Base-by-base conservation (phyloP, 768 basidiomycete species). In the Amanita subjunquillea region DNA sequence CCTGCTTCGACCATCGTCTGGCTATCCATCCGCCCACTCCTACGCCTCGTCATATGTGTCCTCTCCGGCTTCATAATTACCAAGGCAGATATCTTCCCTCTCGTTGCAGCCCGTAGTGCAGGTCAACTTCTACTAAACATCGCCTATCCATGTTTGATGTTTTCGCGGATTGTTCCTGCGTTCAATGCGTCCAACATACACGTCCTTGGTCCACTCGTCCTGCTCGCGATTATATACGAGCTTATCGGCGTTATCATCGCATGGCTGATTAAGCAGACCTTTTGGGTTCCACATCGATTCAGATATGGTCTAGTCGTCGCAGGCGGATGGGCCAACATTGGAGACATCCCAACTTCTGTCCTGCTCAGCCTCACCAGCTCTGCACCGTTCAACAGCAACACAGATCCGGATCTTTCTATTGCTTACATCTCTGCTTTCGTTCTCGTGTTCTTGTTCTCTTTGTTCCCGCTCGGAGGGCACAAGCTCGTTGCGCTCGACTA, bases 251-350 rank as follows among this genome's bases (percentile, higher is more conserved):
- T 80, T 7, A 34, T 63, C 6, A 69, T 82, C 22, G 78, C 80
- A 0, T 81, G 73, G 69, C 44, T 76, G n/a, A 65, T 80, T 50
- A 77, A 76, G 46, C 75, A 77, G 55, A 58, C 84, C 47, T 87
- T 84, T 59, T 88, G 85, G 79, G 85, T 89, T 2, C 87, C 87
- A 1, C 82, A 86, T 59, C 74, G 83, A 25, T 88, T 89, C 60
- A 71, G 86, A 44, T 78, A 81, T 58, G 88, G 86, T 0, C 72
- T 89, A 22, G 59, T 88, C 0, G 77, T 78, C 3, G 84, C 85
- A 0, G 86, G 85, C 37, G 78, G 75, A 3, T 88, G 79, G 78
- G 75, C 71, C 7, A 88, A 87, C 58, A 75, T 75, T 41, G 84
- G 81, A 7, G 87, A 86, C 59, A 76, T 88, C 30, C 82, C 87